Base-by-base conservation (phyloP, 2,329 filamentous ascomycete genomes). In the Colletotrichum caudatum region DNA sequence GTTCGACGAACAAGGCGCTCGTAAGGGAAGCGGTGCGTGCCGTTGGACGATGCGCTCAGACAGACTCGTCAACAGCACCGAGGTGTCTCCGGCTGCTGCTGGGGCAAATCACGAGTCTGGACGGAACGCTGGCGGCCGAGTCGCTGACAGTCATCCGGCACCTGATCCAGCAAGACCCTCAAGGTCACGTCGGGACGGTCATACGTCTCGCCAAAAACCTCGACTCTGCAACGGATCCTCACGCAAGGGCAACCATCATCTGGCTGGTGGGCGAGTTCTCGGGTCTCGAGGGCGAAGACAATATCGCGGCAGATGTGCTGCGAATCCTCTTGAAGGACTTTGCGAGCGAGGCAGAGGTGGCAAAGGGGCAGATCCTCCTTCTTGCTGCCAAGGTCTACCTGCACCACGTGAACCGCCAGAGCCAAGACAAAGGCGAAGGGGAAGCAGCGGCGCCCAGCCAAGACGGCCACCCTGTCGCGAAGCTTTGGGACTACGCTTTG, bases 211-310 rank as follows among this genome's bases (percentile, higher is more conserved):
- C 96, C 7, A 96, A 94, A 81, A 95, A 97, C 73, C 88, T 99
- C 2, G 96, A 98, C 78, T 93, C 92, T 4, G 93, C 94, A 1
- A 94, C 93, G 0, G 95, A 96, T 73, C 91, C 96, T 1, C 92
- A 94, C 72, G 96, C 96, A 4, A 89, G 96, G 75, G 96, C 96
- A 3, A 97, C 94, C 61, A 98, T 99, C 74, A 93, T 99, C 76
- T 99, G 96, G 96, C 89, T 99, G 0, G 95, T 98, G 0, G 96
- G 96, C 57, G 96, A 99, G 81, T 98, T 97, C 76, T 90, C 95
- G 0, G 94, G 94, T 0, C 81, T 92, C 3, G 90, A 94, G 67
- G 89, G 91, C 12, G 91, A 95, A 71, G 91, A 96, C 78, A 97
- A 97, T 77, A 95, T 99, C 73, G 96, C 96, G 0, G 91, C 95